Evolutionary conservation across 179 eudicot species (phyloP), one percentile per base, ranked within the genome.

Genomic region (Spergularia azorica): DNA sequence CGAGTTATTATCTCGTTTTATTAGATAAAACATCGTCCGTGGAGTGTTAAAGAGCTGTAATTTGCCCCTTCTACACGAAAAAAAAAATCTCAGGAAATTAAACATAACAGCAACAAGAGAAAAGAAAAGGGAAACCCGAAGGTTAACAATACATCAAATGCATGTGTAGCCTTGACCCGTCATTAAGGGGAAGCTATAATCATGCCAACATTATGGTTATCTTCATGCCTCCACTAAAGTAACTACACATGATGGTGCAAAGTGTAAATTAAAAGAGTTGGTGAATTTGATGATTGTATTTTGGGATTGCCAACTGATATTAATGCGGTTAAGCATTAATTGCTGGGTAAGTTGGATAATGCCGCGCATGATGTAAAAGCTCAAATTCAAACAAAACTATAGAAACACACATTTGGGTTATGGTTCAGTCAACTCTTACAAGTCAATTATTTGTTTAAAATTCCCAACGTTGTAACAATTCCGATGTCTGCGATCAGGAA

Each of bases 271-370:
- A 13, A 65, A 38, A 12, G 39, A 8, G 15, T 18, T 5, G 41
- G 14, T 15, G 51, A 39, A 11, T 20, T 58, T 76, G 70, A 74
- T 71, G 77, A 76, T 50, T 32, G 66, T 46, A 36, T 57, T 43
- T 76, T 58, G 71, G 76, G 77, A 80, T 71, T 80, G 77, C 69
- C 83, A 80, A 2, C 12, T 32, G 12, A 62, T 67, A 41, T 48
- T 60, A 61, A 73, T 68, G 79, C 20, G 64, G 32, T 50, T 41
- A 17, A 21, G 82, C 83, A 63, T 70, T 76, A 63, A 70, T 14
- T 75, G 72, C 67, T 73, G 20, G 59, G 72, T 70, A 63, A 75
- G 65, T 50, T 64, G 79, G 76, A 80, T 76, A 71, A 80, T 80
- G 79, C 68, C 39, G 76, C 67, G 73, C 76, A 76, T 76, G 71